Evolutionary conservation across 495 filamentous ascomycete genomes (phyloP).

Genomic region (Aspergillus panamensis): DNA sequence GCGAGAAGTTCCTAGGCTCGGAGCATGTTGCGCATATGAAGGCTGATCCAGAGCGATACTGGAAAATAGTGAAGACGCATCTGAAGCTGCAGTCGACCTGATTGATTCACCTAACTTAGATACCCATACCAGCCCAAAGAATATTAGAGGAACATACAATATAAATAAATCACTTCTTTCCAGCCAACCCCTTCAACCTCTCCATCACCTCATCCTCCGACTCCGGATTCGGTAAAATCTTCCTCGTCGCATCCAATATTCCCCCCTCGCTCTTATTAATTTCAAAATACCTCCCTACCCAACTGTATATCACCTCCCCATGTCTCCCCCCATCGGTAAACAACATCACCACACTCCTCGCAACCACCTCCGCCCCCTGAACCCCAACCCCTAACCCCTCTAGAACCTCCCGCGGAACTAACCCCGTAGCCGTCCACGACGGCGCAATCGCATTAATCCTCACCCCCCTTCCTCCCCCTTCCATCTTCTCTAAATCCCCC

Average conservation of each 20-base stretch:
- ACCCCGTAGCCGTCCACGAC: constrained; percentile 40
- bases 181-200: constrained; percentile 6
- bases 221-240: constrained; percentile 13
- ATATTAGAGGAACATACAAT: background rate
- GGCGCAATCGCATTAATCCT: constrained; percentile 42
- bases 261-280: constrained; percentile 34
- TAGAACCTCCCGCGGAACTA: constrained; percentile 25
- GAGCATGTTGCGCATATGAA: constrained; percentile 47
- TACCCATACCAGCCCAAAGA: background rate
- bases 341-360: constrained; percentile 34
- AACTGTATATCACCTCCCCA: constrained; percentile 40
- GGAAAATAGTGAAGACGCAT: constrained; percentile 33
- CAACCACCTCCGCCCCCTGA: constrained; percentile 37
- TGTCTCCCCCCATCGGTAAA: constrained; percentile 33
- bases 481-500: constrained; percentile 14
- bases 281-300: constrained; percentile 36
- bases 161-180: background rate
- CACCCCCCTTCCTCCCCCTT: constrained; percentile 16
- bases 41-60: constrained; percentile 42
- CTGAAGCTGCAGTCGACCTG: constrained; percentile 1
- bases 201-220: constrained; percentile 20
- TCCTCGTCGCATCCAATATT: constrained; percentile 18
- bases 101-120: background rate
- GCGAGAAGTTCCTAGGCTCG: constrained; percentile 39
- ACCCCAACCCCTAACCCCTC: constrained; percentile 24